These are phyloP conservation scores for Septoria petroselini DNA, from an alignment of 2,329 filamentous ascomycete species.

Conservation along the genomic window DNA sequence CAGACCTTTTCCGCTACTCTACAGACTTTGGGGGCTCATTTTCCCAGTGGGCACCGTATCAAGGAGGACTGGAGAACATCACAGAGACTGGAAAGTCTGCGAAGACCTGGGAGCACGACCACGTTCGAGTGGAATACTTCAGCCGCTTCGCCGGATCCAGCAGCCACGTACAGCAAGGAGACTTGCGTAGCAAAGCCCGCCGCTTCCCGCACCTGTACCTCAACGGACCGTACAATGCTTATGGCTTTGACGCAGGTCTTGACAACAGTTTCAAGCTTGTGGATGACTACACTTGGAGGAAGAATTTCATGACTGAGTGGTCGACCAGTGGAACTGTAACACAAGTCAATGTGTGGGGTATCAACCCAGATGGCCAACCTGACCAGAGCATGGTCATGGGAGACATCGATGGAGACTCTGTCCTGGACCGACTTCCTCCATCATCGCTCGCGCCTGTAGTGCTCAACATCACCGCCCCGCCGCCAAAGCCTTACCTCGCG, in stretches of 20 bases:
- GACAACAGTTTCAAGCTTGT: slow-evolving; percentile 50
- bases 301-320: slow-evolving; percentile 60
- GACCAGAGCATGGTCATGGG: slow-evolving; percentile 58
- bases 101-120: slow-evolving; percentile 59
- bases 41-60: slow-evolving; percentile 56
- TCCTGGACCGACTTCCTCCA: slow-evolving; percentile 59
- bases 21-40: slow-evolving; percentile 58
- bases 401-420: slow-evolving; percentile 57
- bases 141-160: slow-evolving; percentile 56
- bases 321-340: slow-evolving; percentile 48
- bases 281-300: slow-evolving; percentile 51
- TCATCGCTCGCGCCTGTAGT: slow-evolving; percentile 45
- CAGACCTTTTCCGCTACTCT: slow-evolving; percentile 59
- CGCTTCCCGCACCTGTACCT: slow-evolving; percentile 61
- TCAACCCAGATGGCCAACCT: slow-evolving; percentile 59
- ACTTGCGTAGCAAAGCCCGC: slow-evolving; percentile 44
- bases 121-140: slow-evolving; percentile 62
- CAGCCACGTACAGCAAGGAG: slow-evolving; percentile 58
- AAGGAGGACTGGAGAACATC: slow-evolving; percentile 48
- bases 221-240: slow-evolving; percentile 60
- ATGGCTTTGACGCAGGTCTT: slow-evolving; percentile 60
- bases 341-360: slow-evolving; percentile 63
- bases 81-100: slow-evolving; percentile 46
- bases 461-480: slow-evolving; percentile 54
- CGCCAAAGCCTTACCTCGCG: slow-evolving; percentile 53